Conservation (phyloP, 2,329 filamentous ascomycete species). For the Clonostachys byssicola region DNA sequence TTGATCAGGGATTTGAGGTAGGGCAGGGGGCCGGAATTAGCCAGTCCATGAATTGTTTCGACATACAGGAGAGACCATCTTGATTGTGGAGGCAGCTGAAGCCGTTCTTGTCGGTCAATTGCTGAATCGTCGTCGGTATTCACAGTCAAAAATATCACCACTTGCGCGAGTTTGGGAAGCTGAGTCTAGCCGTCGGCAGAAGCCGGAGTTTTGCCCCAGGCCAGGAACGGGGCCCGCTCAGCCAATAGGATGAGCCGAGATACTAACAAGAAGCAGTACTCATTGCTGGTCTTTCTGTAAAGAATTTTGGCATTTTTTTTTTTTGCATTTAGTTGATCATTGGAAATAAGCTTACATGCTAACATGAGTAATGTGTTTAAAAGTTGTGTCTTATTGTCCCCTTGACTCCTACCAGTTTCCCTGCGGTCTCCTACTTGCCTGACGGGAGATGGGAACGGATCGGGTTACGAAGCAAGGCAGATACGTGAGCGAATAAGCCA, state of each 20-base stretch:
- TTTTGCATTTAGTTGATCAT: too few species aligned
- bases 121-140: conserved; percentile 12
- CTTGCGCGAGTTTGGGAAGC: conserved; percentile 7
- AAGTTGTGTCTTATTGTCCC: too few species aligned
- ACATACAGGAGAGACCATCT: conserved; percentile 36
- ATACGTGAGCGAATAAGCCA: too few species aligned
- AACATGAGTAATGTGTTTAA: too few species aligned
- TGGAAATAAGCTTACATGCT: too few species aligned
- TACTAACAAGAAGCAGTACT: background rate
- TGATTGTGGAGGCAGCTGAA: conserved; percentile 22
- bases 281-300: background rate
- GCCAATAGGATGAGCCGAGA: too few species aligned
- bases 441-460: too few species aligned
- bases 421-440: too few species aligned
- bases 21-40: background rate
- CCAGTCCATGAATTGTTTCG: background rate
- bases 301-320: background rate
- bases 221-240: too few species aligned
- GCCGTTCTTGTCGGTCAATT: conserved; percentile 27
- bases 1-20: background rate
- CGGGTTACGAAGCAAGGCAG: too few species aligned
- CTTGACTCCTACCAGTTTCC: too few species aligned
- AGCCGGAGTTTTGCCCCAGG: conserved; percentile 4
- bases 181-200: conserved; percentile 1
- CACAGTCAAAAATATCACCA: conserved; percentile 1